phyloP scores from a whole-genome alignment of 768 basidiomycete species.

The Pulveroboletus frians region DNA sequence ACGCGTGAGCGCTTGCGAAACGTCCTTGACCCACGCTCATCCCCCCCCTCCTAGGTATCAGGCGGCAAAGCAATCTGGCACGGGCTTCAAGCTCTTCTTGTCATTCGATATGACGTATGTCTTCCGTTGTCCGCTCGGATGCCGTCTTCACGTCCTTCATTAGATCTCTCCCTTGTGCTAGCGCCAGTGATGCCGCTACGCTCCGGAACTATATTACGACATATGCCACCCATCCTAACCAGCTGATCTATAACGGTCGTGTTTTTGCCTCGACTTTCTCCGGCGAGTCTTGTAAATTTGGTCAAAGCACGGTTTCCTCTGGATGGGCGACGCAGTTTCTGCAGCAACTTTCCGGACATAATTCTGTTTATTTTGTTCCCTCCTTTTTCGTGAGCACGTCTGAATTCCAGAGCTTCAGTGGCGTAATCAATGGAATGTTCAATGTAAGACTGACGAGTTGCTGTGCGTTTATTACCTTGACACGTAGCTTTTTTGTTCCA shows the following conservation, averaged over 20 bases:
- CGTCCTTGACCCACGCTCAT: constrained; percentile 12
- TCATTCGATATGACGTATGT: constrained; percentile 76
- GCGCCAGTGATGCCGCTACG: constrained; percentile 41
- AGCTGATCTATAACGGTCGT: constrained; percentile 42
- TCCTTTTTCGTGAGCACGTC: constrained; percentile 61
- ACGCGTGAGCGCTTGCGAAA: constrained; percentile 45
- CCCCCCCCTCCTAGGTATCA: constrained; percentile 42
- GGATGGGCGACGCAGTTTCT: constrained; percentile 59
- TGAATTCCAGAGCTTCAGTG: constrained; percentile 40
- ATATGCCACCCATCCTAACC: constrained; percentile 54
- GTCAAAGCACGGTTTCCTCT: constrained; percentile 42
- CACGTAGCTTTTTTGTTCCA: constrained; percentile 22
- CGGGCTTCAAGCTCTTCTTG: constrained; percentile 67
- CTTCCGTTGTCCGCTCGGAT: background rate
- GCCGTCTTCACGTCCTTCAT: background rate
- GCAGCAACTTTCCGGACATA: constrained; percentile 41
- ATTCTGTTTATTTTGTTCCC: constrained; percentile 57
- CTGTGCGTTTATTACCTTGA: constrained; percentile 6
- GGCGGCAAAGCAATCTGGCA: constrained; percentile 47
- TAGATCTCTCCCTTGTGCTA: constrained; percentile 53
- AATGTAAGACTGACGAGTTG: constrained; percentile 39
- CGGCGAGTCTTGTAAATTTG: constrained; percentile 66
- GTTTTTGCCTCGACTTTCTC: constrained; percentile 68
- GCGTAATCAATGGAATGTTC: constrained; percentile 54
- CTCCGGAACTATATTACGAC: constrained; percentile 51